A percentile compares a stretch with the other conserved stretches of the same genome.
These are phyloP conservation scores for Drechmeria coniospora DNA, from an alignment of 2,329 filamentous ascomycete species.

Conservation along the genomic window DNA sequence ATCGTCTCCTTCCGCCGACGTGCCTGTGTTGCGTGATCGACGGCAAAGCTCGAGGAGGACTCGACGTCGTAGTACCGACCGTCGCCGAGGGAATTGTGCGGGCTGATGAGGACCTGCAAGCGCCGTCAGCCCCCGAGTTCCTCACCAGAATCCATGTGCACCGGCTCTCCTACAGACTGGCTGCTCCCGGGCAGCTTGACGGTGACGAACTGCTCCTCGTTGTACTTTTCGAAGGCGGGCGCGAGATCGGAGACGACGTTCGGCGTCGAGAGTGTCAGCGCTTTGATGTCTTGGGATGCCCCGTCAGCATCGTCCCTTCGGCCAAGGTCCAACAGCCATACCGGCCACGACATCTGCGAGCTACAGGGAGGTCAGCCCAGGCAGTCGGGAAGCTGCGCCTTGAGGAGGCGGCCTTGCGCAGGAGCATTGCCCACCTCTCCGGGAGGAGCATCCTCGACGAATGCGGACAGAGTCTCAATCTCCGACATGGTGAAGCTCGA, in stretches of 20 bases:
- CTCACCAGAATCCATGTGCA: not conserved
- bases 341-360: conserved; percentile 78
- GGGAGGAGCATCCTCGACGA: conserved; percentile 85
- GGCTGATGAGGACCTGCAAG: conserved; percentile 62
- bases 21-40: conserved; percentile 72
- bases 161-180: conserved; percentile 38
- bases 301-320: not conserved
- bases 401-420: conserved; percentile 6
- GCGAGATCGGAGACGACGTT: conserved; percentile 55
- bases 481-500: conserved; percentile 17
- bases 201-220: conserved; percentile 82
- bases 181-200: conserved; percentile 80
- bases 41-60: conserved; percentile 73
- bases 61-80: conserved; percentile 83
- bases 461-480: conserved; percentile 49
- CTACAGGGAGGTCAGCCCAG: conserved; percentile 34
- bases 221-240: conserved; percentile 85
- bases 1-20: no score
- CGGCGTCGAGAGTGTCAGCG: conserved; percentile 56
- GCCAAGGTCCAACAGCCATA: conserved; percentile 22
- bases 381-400: no score
- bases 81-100: conserved; percentile 66
- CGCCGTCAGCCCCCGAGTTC: conserved; percentile 4
- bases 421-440: conserved; percentile 59
- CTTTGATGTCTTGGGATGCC: conserved; percentile 61